Conservation (phyloP, 1,284 basidiomycete species). For the Malassezia slooffiae region DNA sequence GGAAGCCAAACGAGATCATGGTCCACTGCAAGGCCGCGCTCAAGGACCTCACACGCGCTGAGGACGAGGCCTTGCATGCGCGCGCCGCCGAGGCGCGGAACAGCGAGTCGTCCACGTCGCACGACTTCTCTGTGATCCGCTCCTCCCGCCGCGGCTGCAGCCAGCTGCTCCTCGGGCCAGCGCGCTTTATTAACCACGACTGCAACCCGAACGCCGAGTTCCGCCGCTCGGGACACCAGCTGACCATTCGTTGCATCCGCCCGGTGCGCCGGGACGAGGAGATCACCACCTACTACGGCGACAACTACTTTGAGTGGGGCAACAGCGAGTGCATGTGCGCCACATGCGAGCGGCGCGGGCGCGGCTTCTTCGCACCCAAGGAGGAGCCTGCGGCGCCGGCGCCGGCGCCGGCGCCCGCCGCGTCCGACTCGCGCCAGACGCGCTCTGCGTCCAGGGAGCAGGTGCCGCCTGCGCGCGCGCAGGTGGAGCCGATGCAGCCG, state of each 20-base stretch:
- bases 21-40: constrained; percentile 58
- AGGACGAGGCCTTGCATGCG: constrained; percentile 43
- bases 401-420: background rate
- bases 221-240: constrained; percentile 72
- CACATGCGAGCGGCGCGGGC: constrained; percentile 66
- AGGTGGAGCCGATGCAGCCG: background rate
- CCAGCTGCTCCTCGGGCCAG: constrained; percentile 79
- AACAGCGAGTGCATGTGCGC: constrained; percentile 80
- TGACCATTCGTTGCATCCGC: constrained; percentile 73
- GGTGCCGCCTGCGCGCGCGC: constrained; percentile 1
- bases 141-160: constrained; percentile 81
- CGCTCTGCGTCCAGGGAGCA: background rate
- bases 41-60: constrained; percentile 44
- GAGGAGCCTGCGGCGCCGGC: background rate
- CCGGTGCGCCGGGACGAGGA: constrained; percentile 71
- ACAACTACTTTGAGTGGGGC: constrained; percentile 62
- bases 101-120: constrained; percentile 55
- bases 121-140: constrained; percentile 83
- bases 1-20: constrained; percentile 62
- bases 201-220: constrained; percentile 80
- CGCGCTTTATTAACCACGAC: constrained; percentile 90
- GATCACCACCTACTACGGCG: constrained; percentile 55
- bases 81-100: constrained; percentile 42
- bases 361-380: constrained; percentile 51
- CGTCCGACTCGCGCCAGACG: background rate